These are phyloP conservation scores for Lipomyces yamanashiensis DNA, from an alignment of 805 yeast genomes.

Conservation along the genomic window DNA sequence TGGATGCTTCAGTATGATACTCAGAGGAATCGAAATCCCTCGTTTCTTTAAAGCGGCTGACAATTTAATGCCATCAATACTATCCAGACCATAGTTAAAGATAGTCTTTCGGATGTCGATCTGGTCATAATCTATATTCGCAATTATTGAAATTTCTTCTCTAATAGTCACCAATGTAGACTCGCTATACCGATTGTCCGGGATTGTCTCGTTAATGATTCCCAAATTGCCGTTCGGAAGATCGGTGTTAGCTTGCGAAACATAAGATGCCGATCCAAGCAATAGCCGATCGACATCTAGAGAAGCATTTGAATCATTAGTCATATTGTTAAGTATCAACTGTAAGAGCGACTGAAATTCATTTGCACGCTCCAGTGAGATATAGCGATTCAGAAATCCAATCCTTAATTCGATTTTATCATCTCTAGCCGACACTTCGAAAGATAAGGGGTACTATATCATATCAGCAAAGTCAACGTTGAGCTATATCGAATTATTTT, in stretches of 20 bases:
- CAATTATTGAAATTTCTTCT: slow-evolving; percentile 11
- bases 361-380: slow-evolving; percentile 5
- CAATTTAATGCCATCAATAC: slow-evolving; percentile 38
- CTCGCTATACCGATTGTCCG: neutral
- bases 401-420: slow-evolving; percentile 2
- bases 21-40: slow-evolving; percentile 20
- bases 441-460: slow-evolving; percentile 29
- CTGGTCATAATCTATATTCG: neutral
- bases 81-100: slow-evolving; percentile 37
- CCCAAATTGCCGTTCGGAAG: no score
- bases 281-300: neutral
- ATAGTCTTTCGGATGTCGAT: slow-evolving; percentile 20
- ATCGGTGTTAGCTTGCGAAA: neutral
- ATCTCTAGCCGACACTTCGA: slow-evolving; percentile 22
- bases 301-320: neutral
- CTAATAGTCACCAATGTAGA: neutral
- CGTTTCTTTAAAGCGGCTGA: slow-evolving; percentile 21
- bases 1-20: slow-evolving; percentile 28
- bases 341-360: neutral
- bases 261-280: neutral
- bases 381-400: slow-evolving; percentile 10
- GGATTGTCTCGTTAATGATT: no score
- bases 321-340: neutral
- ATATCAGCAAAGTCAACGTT: neutral
- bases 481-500: neutral